Conservation (phyloP, 139 green algal species). For the Tetradesmus obliquus region DNA sequence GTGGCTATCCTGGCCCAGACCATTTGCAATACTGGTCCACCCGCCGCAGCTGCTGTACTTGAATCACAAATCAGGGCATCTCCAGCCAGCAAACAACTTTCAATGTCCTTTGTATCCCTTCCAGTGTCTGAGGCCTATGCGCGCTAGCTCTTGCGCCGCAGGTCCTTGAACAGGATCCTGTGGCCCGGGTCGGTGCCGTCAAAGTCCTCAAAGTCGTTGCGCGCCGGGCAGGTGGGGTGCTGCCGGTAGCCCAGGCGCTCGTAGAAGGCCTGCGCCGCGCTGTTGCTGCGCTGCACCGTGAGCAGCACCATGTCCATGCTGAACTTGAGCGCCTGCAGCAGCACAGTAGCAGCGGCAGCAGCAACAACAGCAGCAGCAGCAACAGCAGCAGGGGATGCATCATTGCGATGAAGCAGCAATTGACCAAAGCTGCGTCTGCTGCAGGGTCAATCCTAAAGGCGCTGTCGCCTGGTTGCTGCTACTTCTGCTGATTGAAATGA, state of each 20-base stretch:
- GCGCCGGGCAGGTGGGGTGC: constrained; percentile 37
- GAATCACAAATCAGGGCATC: not conserved
- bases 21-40: too few species aligned
- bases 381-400: not conserved
- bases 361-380: not conserved
- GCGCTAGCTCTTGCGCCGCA: not conserved
- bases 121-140: too few species aligned
- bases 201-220: constrained; percentile 40
- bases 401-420: not conserved
- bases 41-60: not conserved
- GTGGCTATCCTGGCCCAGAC: too few species aligned
- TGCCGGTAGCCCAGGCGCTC: constrained; percentile 20
- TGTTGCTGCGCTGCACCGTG: constrained; percentile 33
- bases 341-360: not conserved
- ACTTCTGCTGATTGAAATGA: too few species aligned
- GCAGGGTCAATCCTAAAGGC: too few species aligned
- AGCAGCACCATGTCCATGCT: constrained; percentile 42
- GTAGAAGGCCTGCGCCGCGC: constrained; percentile 14
- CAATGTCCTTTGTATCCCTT: not conserved
- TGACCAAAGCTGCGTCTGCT: not conserved
- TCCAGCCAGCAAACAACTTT: not conserved
- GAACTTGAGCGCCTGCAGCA: constrained; percentile 27
- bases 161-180: constrained; percentile 36
- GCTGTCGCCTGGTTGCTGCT: too few species aligned
- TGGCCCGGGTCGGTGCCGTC: constrained; percentile 21